Percentiles rank a stretch among this genome's conserved stretches.
Conservation (phyloP, 345 rosid species). For the Brassica cretica region DNA sequence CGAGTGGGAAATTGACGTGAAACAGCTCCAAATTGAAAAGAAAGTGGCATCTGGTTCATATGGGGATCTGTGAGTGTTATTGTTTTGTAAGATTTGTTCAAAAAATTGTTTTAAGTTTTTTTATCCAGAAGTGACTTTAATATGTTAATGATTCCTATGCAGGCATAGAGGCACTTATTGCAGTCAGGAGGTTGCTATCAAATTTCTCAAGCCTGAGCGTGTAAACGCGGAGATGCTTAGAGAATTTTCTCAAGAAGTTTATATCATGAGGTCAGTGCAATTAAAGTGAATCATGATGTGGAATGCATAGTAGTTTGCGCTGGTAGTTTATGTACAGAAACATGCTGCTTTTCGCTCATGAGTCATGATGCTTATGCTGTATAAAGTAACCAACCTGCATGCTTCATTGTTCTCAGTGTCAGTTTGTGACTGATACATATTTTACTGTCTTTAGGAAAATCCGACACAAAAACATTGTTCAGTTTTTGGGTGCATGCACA, state of each 20-base stretch:
- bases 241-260: slow-evolving; percentile 94
- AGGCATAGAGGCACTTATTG: slow-evolving; percentile 87
- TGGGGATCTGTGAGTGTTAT: slow-evolving; percentile 82
- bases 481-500: slow-evolving; percentile 94
- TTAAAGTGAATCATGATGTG: slow-evolving; percentile 1
- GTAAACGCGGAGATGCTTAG: slow-evolving; percentile 69
- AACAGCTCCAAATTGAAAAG: slow-evolving; percentile 66
- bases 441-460: slow-evolving; percentile 64
- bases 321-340: slow-evolving; percentile 6
- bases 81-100: slow-evolving; percentile 5
- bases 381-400: slow-evolving; percentile 17
- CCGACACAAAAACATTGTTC: slow-evolving; percentile 91
- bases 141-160: slow-evolving; percentile 29
- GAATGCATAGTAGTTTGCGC: background rate
- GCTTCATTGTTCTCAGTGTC: slow-evolving; percentile 13
- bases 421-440: background rate
- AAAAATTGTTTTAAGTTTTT: background rate
- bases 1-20: slow-evolving; percentile 91
- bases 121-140: slow-evolving; percentile 17
- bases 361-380: background rate
- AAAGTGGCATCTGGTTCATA: slow-evolving; percentile 89
- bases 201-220: slow-evolving; percentile 81
- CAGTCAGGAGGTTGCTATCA: slow-evolving; percentile 96
- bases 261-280: slow-evolving; percentile 78
- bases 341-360: background rate